These are phyloP conservation scores for Penicillium aurantiogriseum DNA, from an alignment of 2,329 filamentous ascomycete genomes.

Conservation along the genomic window DNA sequence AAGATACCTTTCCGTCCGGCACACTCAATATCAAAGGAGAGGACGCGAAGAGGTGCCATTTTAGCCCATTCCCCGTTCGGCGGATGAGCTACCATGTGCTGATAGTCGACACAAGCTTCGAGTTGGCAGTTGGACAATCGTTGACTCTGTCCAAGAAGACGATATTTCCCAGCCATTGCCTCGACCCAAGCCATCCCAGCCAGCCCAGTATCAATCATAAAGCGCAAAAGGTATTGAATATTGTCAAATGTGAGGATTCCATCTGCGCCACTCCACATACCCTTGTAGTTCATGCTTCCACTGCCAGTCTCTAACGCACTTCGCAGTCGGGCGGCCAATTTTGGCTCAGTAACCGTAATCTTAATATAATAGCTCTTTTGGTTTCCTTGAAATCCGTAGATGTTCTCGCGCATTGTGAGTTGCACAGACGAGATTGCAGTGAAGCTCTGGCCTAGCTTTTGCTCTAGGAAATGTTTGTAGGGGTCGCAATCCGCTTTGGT, in stretches of 20 bases:
- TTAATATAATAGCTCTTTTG: conserved; percentile 88
- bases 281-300: conserved; percentile 77
- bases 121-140: conserved; percentile 94
- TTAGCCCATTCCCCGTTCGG: conserved; percentile 95
- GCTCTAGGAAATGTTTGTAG: conserved; percentile 79
- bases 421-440: conserved; percentile 76
- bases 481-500: conserved; percentile 71
- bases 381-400: conserved; percentile 93
- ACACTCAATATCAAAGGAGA: conserved; percentile 99
- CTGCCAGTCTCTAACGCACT: conserved; percentile 67
- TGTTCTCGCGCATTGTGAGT: conserved; percentile 81
- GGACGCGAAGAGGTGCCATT: conserved; percentile 87
- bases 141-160: conserved; percentile 62
- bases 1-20: conserved; percentile 97
- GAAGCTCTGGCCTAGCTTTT: conserved; percentile 69
- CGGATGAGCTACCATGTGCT: conserved; percentile 79
- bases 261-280: conserved; percentile 72
- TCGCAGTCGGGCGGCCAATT: conserved; percentile 73
- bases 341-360: conserved; percentile 88
- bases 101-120: conserved; percentile 80
- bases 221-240: conserved; percentile 89
- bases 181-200: conserved; percentile 98
- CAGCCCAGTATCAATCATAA: conserved; percentile 97
- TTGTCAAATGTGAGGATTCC: conserved; percentile 91
- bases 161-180: conserved; percentile 71